Evolutionary conservation across 495 filamentous ascomycete genomes (phyloP).

Genomic region (Aspergillus mulundensis): DNA sequence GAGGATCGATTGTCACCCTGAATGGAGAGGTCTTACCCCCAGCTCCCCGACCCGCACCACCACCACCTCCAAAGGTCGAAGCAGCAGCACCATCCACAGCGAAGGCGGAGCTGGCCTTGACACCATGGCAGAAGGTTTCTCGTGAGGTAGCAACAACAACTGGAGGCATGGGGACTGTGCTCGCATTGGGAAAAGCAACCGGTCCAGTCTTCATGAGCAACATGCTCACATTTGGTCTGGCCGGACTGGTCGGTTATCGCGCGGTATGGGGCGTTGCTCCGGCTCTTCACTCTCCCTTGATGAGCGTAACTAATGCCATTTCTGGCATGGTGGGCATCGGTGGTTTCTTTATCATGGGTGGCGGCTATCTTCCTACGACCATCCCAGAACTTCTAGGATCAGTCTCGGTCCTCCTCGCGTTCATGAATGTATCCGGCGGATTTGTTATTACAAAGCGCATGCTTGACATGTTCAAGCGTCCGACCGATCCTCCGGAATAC

Average conservation of each 20-base stretch:
- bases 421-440: conserved; percentile 76
- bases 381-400: conserved; percentile 73
- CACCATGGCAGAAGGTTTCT: conserved; percentile 70
- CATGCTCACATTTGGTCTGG: conserved; percentile 72
- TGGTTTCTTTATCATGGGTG: conserved; percentile 77
- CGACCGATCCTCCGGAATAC: conserved; percentile 77
- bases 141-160: conserved; percentile 67
- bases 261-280: conserved; percentile 77
- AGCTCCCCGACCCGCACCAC: conserved; percentile 66
- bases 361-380: conserved; percentile 66
- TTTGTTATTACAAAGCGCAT: conserved; percentile 85
- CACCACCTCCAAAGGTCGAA: conserved; percentile 54
- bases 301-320: conserved; percentile 86
- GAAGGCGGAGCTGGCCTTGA: conserved; percentile 57
- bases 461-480: conserved; percentile 85
- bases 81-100: conserved; percentile 47
- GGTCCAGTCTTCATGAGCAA: conserved; percentile 79
- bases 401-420: conserved; percentile 72
- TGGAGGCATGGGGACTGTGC: conserved; percentile 64
- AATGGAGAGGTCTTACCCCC: conserved; percentile 69
- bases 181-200: conserved; percentile 71
- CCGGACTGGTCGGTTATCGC: conserved; percentile 74
- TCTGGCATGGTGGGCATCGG: conserved; percentile 83
- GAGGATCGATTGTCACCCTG: conserved; percentile 71
- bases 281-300: conserved; percentile 74